Evolutionary conservation across 495 filamentous ascomycete species (phyloP).

Genomic region (Thermochaetoides thermophila): DNA sequence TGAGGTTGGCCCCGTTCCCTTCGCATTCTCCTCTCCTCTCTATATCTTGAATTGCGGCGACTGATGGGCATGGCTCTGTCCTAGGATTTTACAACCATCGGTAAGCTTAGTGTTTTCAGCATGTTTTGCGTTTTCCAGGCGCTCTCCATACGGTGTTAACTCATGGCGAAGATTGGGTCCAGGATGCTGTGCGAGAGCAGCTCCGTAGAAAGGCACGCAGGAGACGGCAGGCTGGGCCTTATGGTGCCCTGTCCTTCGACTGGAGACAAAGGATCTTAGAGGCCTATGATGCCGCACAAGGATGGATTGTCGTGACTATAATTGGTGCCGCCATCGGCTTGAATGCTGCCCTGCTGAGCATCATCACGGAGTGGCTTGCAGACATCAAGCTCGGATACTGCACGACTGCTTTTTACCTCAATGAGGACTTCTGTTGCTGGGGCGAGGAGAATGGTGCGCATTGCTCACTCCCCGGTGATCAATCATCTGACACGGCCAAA

Average conservation of each 20-base stretch:
- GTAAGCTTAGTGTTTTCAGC: constrained; percentile 24
- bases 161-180: constrained; percentile 64
- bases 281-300: constrained; percentile 90
- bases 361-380: constrained; percentile 91
- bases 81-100: constrained; percentile 80
- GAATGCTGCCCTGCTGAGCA: constrained; percentile 88
- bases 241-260: constrained; percentile 54
- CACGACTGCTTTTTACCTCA: constrained; percentile 89
- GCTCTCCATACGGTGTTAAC: not conserved
- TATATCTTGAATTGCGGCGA: not conserved
- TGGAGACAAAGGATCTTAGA: constrained; percentile 76
- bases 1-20: constrained; percentile 38
- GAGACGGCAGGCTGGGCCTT: constrained; percentile 59
- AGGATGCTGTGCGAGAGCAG: constrained; percentile 89
- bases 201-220: constrained; percentile 59
- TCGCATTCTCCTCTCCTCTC: not conserved
- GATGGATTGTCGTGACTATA: constrained; percentile 93
- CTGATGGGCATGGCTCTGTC: constrained; percentile 1
- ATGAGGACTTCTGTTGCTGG: constrained; percentile 98
- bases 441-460: constrained; percentile 68
- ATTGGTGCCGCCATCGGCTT: constrained; percentile 86
- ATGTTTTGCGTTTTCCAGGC: too few relatives aligned
- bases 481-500: not conserved
- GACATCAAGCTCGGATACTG: constrained; percentile 93
- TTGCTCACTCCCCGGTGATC: not conserved